Evolutionary conservation across 129 eudicot genomes (phyloP).

Genomic region (Flaveria linearis): DNA sequence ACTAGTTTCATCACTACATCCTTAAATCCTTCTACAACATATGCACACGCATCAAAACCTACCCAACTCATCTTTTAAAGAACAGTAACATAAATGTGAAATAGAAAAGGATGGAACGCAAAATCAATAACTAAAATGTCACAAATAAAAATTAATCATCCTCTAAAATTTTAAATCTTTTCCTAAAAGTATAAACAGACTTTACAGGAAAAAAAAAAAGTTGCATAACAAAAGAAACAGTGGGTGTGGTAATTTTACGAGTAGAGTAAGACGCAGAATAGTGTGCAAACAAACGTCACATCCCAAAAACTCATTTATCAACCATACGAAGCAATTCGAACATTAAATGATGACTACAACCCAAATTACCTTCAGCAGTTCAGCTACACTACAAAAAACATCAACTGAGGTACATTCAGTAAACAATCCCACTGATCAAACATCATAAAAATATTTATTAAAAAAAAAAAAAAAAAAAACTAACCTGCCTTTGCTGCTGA

Average conservation of each 20-base stretch:
- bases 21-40: background rate
- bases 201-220: background rate
- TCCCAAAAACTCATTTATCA: background rate
- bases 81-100: background rate
- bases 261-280: background rate
- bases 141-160: background rate
- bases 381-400: background rate
- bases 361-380: background rate
- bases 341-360: background rate
- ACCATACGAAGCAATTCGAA: background rate
- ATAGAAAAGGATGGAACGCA: background rate
- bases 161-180: background rate
- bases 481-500: conserved; percentile 79
- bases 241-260: too few species aligned
- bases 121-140: conserved; percentile 1
- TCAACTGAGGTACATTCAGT: background rate
- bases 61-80: background rate
- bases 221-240: background rate
- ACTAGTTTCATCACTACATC: conserved; percentile 1
- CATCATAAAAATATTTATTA: background rate
- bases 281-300: background rate
- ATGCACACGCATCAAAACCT: conserved; percentile 1
- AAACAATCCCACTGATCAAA: conserved; percentile 25
- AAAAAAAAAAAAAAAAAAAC: conserved; percentile 26
- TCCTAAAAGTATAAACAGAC: background rate